A percentile compares a stretch with the other conserved stretches of the same genome.
Conservation (phyloP, 495 filamentous ascomycete species). For the Neurospora sp. region DNA sequence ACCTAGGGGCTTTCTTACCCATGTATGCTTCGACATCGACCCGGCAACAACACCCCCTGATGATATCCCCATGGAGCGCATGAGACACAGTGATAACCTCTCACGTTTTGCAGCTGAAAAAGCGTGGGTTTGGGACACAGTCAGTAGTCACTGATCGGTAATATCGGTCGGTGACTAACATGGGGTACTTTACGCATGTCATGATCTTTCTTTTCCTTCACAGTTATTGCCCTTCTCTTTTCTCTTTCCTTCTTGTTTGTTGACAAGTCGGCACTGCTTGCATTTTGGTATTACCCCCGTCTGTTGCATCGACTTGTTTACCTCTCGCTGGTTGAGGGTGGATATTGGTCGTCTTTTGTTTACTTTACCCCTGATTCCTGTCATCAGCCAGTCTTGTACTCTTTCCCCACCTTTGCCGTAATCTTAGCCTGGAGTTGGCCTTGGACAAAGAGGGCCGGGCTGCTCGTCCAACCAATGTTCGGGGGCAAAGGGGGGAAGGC, state of each 20-base stretch:
- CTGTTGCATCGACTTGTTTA: background rate
- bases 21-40: constrained; percentile 12
- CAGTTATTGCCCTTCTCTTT: background rate
- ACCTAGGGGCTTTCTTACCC: constrained; percentile 17
- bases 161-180: background rate
- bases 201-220: background rate
- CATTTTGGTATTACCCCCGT: constrained; percentile 1
- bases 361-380: background rate
- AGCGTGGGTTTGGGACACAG: background rate
- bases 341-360: background rate
- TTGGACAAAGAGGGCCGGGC: background rate
- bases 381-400: background rate
- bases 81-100: background rate
- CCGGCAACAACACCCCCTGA: background rate
- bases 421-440: background rate
- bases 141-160: background rate
- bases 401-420: background rate
- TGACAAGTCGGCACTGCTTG: background rate
- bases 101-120: background rate
- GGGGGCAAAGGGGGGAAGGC: background rate
- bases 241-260: background rate
- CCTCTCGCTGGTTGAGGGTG: background rate
- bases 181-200: background rate
- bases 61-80: background rate
- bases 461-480: background rate